Conservation (phyloP, 148 eudicot species). For the Heliosperma pusillum region DNA sequence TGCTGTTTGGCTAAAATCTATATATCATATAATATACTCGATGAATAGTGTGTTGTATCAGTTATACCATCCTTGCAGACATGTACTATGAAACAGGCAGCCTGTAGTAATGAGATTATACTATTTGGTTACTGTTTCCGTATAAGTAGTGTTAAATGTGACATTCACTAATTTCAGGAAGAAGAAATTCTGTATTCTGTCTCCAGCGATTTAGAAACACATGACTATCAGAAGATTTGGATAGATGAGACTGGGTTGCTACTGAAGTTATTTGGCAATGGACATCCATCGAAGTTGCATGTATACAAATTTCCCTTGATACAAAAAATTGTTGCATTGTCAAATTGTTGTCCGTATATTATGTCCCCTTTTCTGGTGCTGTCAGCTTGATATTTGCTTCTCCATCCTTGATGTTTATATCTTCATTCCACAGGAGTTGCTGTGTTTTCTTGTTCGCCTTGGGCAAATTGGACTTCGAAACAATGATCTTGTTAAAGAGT, state of each 20-base stretch:
- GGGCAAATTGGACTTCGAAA: slow-evolving; percentile 57
- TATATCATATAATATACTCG: too few species aligned
- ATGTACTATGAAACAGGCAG: too few species aligned
- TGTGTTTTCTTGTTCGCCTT: slow-evolving; percentile 63
- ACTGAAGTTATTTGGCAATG: slow-evolving; percentile 55
- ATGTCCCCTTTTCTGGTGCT: slow-evolving; percentile 1
- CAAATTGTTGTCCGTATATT: background rate
- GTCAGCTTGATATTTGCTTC: slow-evolving; percentile 9
- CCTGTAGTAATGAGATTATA: background rate
- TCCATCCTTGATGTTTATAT: background rate
- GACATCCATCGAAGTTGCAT: slow-evolving; percentile 49
- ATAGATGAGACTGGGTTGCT: slow-evolving; percentile 60
- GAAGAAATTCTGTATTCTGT: slow-evolving; percentile 39
- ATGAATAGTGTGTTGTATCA: too few species aligned
- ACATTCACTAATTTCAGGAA: slow-evolving; percentile 38
- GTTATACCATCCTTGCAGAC: too few species aligned
- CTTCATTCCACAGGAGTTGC: slow-evolving; percentile 44
- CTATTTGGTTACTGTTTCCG: background rate
- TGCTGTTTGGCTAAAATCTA: too few species aligned
- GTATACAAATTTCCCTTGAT: slow-evolving; percentile 29
- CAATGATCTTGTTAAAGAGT: slow-evolving; percentile 47
- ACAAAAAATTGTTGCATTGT: slow-evolving; percentile 3
- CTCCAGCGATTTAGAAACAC: slow-evolving; percentile 38
- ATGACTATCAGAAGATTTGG: slow-evolving; percentile 58
- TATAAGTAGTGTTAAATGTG: slow-evolving; percentile 11